These are phyloP conservation scores for Fraxinus excelsior DNA, from an alignment of 257 asterid genomes.

Conservation along the genomic window DNA sequence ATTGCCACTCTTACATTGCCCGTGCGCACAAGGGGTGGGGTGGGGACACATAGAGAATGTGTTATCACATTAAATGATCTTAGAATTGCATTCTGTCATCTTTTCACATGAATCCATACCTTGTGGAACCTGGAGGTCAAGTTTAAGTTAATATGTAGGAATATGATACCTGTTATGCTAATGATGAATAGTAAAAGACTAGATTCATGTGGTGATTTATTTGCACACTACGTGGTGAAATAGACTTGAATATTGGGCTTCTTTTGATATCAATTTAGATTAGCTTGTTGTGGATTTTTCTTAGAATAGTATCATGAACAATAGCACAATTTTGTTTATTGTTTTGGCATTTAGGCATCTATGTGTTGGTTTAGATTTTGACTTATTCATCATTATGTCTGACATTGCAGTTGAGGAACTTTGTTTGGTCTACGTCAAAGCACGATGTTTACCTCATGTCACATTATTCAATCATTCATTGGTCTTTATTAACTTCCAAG, in stretches of 20 bases:
- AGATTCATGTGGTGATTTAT: neutral
- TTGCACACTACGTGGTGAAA: neutral
- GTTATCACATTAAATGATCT: neutral
- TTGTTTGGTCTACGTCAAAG: slow-evolving; percentile 68
- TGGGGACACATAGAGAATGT: neutral
- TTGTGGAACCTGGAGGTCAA: neutral
- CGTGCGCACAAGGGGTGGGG: neutral
- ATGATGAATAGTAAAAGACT: neutral
- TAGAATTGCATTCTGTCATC: neutral
- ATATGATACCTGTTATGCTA: neutral
- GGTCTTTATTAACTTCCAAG: slow-evolving; percentile 59
- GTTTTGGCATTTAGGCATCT: neutral
- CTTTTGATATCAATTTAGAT: neutral
- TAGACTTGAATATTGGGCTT: neutral
- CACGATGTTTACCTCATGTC: slow-evolving; percentile 72
- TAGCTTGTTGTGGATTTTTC: neutral
- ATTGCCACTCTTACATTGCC: neutral
- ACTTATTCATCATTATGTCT: neutral
- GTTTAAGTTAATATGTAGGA: neutral
- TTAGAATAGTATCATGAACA: neutral
- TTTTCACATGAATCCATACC: neutral
- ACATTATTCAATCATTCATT: slow-evolving; percentile 55
- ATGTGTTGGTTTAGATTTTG: neutral
- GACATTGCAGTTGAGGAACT: slow-evolving; percentile 57
- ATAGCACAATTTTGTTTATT: neutral